A percentile compares a stretch with the other conserved stretches of the same genome.
phyloP scores from a whole-genome alignment of 139 green algal species.

The Deuterostichococcus epilithicus region DNA sequence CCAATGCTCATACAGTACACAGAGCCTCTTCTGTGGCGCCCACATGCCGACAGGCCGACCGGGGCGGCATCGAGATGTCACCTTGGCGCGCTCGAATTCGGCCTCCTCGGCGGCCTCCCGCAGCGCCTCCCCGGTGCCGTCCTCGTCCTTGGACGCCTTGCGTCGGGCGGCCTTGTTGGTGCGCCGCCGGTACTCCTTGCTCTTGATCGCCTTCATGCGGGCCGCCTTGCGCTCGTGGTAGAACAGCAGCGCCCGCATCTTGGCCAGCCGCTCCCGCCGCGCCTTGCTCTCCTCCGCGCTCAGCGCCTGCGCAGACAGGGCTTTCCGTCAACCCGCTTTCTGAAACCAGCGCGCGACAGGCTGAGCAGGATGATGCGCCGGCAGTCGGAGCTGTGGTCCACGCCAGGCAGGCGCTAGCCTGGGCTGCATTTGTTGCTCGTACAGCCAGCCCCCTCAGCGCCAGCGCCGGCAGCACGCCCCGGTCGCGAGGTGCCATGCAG shows the following conservation, averaged over 20 bases:
- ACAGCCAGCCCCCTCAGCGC: too few relatives aligned
- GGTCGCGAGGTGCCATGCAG: too few relatives aligned
- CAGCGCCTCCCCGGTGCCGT: background rate
- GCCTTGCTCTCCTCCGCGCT: conserved; percentile 72
- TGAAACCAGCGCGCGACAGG: too few relatives aligned
- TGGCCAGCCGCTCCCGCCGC: conserved; percentile 65
- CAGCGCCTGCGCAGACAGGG: conserved; percentile 40
- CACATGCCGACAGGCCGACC: background rate
- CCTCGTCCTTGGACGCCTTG: conserved; percentile 13
- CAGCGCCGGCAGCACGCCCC: too few relatives aligned
- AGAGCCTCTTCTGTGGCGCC: too few relatives aligned
- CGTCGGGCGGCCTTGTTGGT: conserved; percentile 38
- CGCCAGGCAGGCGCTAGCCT: too few relatives aligned
- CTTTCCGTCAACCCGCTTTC: too few relatives aligned
- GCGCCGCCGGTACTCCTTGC: conserved; percentile 61
- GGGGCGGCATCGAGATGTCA: too few relatives aligned
- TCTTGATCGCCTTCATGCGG: conserved; percentile 86
- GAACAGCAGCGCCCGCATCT: conserved; percentile 85
- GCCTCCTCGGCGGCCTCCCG: conserved; percentile 47
- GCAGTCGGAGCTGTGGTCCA: too few relatives aligned
- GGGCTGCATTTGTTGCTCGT: too few relatives aligned
- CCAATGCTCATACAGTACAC: too few relatives aligned
- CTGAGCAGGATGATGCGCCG: too few relatives aligned
- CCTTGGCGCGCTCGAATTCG: conserved; percentile 71
- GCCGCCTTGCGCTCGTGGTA: conserved; percentile 88